Evolutionary conservation across 139 green algal genomes (phyloP).

Genomic region (Coccomyxa sp.): DNA sequence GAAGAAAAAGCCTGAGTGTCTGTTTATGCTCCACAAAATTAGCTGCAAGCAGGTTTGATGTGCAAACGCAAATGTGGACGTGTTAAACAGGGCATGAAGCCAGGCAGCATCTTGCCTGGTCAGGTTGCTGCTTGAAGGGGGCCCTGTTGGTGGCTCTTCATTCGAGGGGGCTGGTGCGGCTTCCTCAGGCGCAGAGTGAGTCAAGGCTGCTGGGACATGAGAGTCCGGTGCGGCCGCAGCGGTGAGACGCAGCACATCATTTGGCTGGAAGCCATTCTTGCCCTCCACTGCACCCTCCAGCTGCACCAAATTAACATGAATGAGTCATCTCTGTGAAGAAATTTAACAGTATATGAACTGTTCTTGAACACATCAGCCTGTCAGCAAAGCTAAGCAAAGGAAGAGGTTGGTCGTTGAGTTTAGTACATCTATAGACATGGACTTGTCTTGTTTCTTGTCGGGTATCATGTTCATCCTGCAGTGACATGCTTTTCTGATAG

Average conservation of each 20-base stretch:
- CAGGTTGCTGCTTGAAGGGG: no score
- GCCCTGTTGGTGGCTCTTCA: no score
- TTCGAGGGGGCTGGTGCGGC: no score
- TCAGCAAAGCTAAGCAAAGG: neutral
- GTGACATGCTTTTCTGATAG: neutral
- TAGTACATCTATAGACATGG: neutral
- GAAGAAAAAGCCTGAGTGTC: no score
- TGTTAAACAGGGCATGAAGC: no score
- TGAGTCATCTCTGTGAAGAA: neutral
- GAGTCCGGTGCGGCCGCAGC: no score
- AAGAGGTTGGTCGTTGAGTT: neutral
- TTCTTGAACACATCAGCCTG: neutral
- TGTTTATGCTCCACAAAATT: no score
- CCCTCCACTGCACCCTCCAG: slow-evolving; percentile 10
- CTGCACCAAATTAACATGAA: neutral
- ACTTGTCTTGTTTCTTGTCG: neutral
- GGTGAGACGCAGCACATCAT: slow-evolving; percentile 5
- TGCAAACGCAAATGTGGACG: no score
- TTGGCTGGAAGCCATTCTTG: slow-evolving; percentile 12
- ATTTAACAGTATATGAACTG: neutral
- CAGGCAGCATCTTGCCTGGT: no score
- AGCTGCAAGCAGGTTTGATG: no score
- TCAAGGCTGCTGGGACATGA: no score
- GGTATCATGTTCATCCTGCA: neutral
- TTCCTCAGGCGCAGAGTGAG: no score